Percentiles rank a stretch among this genome's conserved stretches.
Evolutionary conservation across 108 stramenopile genomes (phyloP).

Genomic region (Halocafeteria seosinensis): DNA sequence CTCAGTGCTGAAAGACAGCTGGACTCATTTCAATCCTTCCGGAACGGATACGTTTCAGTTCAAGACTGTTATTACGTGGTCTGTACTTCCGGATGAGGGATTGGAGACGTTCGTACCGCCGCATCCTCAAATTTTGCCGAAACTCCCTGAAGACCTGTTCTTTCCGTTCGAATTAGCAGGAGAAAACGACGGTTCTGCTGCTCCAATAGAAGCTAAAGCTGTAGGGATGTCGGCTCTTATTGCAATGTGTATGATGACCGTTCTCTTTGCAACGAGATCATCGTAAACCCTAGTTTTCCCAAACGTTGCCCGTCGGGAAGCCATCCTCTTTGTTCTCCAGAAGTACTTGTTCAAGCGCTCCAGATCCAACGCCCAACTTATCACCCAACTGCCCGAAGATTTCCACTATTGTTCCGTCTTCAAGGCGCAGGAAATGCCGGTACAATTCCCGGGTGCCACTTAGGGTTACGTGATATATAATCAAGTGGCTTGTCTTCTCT

Average conservation of each 20-base stretch:
- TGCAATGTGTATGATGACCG: too few species aligned
- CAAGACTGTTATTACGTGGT: neutral
- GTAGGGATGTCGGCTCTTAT: too few species aligned
- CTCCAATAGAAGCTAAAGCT: too few species aligned
- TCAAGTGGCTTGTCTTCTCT: slow-evolving; percentile 21
- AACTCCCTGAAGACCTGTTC: neutral
- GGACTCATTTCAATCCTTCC: neutral
- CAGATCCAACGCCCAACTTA: neutral
- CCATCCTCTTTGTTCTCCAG: too few species aligned
- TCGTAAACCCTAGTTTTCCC: too few species aligned
- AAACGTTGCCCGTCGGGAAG: too few species aligned
- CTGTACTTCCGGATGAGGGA: neutral
- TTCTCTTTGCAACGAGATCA: too few species aligned
- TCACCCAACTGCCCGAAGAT: slow-evolving; percentile 12
- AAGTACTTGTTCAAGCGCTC: neutral
- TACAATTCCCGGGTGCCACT: slow-evolving; percentile 14
- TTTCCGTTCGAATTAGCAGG: neutral
- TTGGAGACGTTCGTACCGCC: neutral
- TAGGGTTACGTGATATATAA: slow-evolving; percentile 16
- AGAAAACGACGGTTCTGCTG: too few species aligned
- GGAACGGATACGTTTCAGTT: neutral
- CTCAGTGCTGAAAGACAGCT: neutral
- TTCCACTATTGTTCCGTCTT: slow-evolving; percentile 30
- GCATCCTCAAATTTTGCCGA: neutral
- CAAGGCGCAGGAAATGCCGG: slow-evolving; percentile 29